Evolutionary conservation across 768 basidiomycete species (phyloP).

Genomic region (Collybia sordida): DNA sequence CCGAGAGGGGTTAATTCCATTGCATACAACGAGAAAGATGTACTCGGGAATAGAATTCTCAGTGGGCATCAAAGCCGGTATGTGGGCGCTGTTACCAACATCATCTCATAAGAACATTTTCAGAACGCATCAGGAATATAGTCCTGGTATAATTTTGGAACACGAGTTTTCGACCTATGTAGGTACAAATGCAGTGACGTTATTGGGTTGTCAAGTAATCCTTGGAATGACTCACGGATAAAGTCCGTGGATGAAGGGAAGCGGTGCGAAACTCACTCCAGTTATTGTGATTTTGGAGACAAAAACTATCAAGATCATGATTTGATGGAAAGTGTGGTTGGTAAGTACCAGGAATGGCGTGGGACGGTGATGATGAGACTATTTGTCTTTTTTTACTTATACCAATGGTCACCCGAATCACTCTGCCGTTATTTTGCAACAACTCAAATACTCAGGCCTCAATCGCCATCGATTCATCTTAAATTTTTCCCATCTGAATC

Average conservation of each 20-base stretch:
- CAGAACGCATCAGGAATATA: too few species aligned
- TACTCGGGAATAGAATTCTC: too few species aligned
- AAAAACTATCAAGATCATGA: background rate
- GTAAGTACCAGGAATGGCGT: constrained; percentile 2
- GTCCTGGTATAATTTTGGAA: too few species aligned
- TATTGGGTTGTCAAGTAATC: too few species aligned
- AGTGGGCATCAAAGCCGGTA: background rate
- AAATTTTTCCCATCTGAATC: background rate
- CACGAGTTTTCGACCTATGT: too few species aligned
- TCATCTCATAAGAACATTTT: background rate
- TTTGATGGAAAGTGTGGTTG: background rate
- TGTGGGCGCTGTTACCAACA: constrained; percentile 3
- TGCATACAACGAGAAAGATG: too few species aligned
- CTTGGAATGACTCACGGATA: background rate
- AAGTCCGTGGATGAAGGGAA: too few species aligned
- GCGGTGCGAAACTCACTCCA: too few species aligned
- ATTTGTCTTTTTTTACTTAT: background rate
- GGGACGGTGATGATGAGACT: background rate
- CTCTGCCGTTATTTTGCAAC: background rate
- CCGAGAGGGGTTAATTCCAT: too few species aligned
- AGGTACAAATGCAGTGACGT: too few species aligned
- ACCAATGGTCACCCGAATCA: background rate
- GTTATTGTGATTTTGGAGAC: background rate
- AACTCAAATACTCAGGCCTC: background rate
- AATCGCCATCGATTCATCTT: constrained; percentile 1